Evolutionary conservation across 2,329 filamentous ascomycete genomes (phyloP).

Genomic region (Apiospora rasikravindrae): DNA sequence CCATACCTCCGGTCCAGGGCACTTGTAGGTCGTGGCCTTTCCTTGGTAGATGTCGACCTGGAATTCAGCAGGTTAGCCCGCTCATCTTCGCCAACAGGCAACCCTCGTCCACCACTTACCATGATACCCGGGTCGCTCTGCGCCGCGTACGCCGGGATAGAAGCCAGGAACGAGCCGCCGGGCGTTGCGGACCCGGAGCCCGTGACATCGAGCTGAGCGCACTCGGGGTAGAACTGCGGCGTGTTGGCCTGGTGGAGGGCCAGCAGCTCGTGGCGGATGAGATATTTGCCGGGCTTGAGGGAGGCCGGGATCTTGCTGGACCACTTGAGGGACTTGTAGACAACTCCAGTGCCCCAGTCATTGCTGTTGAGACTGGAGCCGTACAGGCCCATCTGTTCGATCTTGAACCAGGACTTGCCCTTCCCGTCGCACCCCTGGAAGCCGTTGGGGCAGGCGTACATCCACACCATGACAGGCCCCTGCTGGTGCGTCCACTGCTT

Average conservation of each 20-base stretch:
- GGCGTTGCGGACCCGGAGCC: slow-evolving; percentile 53
- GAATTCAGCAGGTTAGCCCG: slow-evolving; percentile 18
- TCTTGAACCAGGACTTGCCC: slow-evolving; percentile 63
- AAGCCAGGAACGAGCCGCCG: slow-evolving; percentile 45
- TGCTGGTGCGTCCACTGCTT: slow-evolving; percentile 63
- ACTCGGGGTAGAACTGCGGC: slow-evolving; percentile 47
- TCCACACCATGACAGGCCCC: slow-evolving; percentile 64
- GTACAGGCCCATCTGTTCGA: slow-evolving; percentile 57
- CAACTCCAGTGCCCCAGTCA: slow-evolving; percentile 53
- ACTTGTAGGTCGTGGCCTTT: slow-evolving; percentile 51
- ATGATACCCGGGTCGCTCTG: slow-evolving; percentile 54
- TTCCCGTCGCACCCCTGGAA: slow-evolving; percentile 57
- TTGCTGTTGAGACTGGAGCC: slow-evolving; percentile 49
- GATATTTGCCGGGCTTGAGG: slow-evolving; percentile 58
- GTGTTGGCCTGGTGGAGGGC: slow-evolving; percentile 58
- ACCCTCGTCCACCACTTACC: slow-evolving; percentile 36
- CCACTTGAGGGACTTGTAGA: slow-evolving; percentile 52
- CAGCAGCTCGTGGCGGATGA: slow-evolving; percentile 62
- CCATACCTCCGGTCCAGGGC: slow-evolving; percentile 55
- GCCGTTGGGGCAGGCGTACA: slow-evolving; percentile 56
- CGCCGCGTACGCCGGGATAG: slow-evolving; percentile 50
- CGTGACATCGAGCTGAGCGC: slow-evolving; percentile 57
- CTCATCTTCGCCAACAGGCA: neutral
- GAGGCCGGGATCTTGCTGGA: slow-evolving; percentile 54
- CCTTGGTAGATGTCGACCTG: slow-evolving; percentile 54